phyloP scores from a whole-genome alignment of 2,329 filamentous ascomycete genomes.

The Aspergillus melleus region DNA sequence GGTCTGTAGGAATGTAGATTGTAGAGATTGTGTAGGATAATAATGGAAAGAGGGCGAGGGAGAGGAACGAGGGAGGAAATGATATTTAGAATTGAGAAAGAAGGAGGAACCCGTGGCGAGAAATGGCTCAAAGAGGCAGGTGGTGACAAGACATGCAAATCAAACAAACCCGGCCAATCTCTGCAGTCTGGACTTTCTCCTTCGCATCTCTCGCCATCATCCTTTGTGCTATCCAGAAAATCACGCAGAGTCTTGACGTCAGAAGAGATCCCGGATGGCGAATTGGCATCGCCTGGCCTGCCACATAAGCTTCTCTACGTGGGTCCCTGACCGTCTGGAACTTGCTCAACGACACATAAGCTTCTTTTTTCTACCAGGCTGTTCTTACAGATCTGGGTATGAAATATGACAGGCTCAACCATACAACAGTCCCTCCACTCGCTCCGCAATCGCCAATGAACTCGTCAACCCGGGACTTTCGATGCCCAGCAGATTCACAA shows the following conservation, averaged over 20 bases:
- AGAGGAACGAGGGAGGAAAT: too few relatives aligned
- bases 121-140: too few relatives aligned
- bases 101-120: too few relatives aligned
- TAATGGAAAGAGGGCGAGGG: too few relatives aligned
- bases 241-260: conserved; percentile 3
- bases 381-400: not conserved
- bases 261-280: not conserved
- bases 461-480: conserved; percentile 92
- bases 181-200: not conserved
- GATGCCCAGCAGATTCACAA: conserved; percentile 88
- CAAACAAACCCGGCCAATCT: not conserved
- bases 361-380: not conserved
- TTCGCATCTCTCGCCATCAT: not conserved
- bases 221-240: not conserved
- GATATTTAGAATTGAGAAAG: too few relatives aligned
- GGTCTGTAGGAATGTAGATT: too few relatives aligned
- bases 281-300: not conserved
- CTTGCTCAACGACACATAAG: not conserved
- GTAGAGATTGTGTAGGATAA: too few relatives aligned
- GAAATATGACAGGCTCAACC: conserved; percentile 12
- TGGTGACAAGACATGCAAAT: not conserved
- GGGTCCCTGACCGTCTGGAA: not conserved
- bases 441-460: conserved; percentile 78
- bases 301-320: not conserved
- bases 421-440: conserved; percentile 63